Conservation (phyloP, 75 land plant species). For the Chamaecyparis obtusa region DNA sequence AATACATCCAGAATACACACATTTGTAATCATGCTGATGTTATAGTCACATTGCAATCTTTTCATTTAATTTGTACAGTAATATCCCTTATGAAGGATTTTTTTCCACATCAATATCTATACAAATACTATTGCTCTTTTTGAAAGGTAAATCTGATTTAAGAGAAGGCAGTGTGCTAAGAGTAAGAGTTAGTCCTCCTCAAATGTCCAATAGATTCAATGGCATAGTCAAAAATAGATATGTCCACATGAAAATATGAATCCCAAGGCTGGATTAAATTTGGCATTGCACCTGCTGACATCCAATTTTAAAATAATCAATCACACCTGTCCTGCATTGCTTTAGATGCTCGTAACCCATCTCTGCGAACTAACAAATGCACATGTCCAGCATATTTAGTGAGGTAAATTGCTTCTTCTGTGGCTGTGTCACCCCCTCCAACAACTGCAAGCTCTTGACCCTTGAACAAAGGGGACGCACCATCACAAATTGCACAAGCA, state of each 20-base stretch:
- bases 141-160: not conserved
- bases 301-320: not conserved
- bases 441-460: conserved; percentile 94
- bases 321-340: conserved; percentile 97
- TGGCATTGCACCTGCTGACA: not conserved
- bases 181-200: not conserved
- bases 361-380: conserved; percentile 81
- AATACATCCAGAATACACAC: not conserved
- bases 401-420: conserved; percentile 91
- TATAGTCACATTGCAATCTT: not conserved
- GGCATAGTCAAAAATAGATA: not conserved
- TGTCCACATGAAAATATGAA: not conserved
- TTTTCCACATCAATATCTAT: not conserved
- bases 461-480: conserved; percentile 91
- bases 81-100: not conserved
- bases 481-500: conserved; percentile 99
- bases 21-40: not conserved
- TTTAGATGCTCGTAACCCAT: conserved; percentile 82
- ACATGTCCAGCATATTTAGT: conserved; percentile 98
- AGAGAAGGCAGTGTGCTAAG: not conserved
- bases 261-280: not conserved
- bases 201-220: not conserved
- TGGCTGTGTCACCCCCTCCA: conserved; percentile 99
- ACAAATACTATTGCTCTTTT: not conserved
- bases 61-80: not conserved